Conservation (phyloP, 2,329 filamentous ascomycete species). For the Cercospora janseana region DNA sequence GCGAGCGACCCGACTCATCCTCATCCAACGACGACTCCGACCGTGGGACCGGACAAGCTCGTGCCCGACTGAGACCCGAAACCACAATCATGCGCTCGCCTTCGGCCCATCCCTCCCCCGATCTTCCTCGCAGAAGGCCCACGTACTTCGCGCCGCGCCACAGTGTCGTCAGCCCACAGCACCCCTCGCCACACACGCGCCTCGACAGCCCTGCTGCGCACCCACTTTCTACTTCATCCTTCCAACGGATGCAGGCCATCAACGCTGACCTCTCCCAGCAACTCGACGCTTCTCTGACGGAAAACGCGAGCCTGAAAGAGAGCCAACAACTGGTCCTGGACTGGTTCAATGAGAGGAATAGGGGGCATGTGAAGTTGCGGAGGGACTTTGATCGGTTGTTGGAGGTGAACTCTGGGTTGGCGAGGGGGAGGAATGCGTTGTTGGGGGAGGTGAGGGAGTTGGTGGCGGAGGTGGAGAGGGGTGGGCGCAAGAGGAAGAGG, state of each 20-base stretch:
- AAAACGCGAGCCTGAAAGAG: background rate
- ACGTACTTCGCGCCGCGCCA: too few species aligned
- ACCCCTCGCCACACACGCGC: background rate
- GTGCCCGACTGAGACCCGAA: too few species aligned
- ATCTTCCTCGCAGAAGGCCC: too few species aligned
- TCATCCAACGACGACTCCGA: too few species aligned
- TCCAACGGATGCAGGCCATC: background rate
- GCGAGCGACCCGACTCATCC: too few species aligned
- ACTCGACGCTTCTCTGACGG: background rate
- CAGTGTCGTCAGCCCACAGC: background rate
- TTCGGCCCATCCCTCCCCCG: too few species aligned
- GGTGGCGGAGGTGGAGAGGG: background rate
- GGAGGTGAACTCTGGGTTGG: constrained; percentile 2
- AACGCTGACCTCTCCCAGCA: background rate
- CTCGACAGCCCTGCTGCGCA: background rate
- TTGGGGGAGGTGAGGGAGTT: background rate
- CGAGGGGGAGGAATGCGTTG: constrained; percentile 1
- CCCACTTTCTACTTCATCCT: background rate
- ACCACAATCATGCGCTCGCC: too few species aligned
- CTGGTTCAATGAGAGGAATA: background rate
- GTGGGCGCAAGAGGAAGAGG: background rate
- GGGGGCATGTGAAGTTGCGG: background rate
- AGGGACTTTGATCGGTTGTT: constrained; percentile 6
- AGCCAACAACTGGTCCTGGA: background rate
- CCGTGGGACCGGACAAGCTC: too few species aligned